Conservation (phyloP, 148 eudicot genomes). For the Cornus florida region DNA sequence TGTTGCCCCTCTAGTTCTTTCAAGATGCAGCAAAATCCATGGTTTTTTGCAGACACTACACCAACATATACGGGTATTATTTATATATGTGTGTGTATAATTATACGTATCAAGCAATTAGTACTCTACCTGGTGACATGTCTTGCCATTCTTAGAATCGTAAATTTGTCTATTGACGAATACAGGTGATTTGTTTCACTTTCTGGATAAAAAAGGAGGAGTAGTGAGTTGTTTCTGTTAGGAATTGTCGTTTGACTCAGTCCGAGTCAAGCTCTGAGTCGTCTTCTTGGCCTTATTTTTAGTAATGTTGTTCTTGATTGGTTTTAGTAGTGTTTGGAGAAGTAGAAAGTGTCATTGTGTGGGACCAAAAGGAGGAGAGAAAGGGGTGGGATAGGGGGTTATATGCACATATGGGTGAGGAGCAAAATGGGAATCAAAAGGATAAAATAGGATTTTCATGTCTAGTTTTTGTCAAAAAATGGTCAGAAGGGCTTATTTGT, state of each 20-base stretch:
- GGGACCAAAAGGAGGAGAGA: too few species aligned
- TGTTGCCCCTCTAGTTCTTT: constrained; percentile 40
- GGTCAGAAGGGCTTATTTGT: too few species aligned
- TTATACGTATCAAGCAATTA: background rate
- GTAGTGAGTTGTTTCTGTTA: background rate
- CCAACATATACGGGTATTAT: background rate
- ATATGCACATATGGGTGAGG: too few species aligned
- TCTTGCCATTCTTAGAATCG: constrained; percentile 64
- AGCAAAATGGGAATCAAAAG: too few species aligned
- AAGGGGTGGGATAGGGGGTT: too few species aligned
- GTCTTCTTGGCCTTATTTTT: background rate
- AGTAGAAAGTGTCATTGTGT: background rate
- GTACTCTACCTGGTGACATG: constrained; percentile 87
- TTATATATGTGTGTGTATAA: constrained; percentile 6
- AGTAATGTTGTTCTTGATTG: background rate
- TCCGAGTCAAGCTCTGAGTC: background rate
- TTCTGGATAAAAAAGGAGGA: constrained; percentile 6
- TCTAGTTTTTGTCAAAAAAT: too few species aligned
- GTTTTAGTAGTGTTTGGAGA: background rate
- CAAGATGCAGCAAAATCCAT: constrained; percentile 62
- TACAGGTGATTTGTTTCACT: constrained; percentile 40
- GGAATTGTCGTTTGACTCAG: background rate
- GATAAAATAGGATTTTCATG: too few species aligned
- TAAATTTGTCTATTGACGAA: constrained; percentile 45
- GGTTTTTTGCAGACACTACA: constrained; percentile 91